Base-by-base conservation (phyloP, 2,329 filamentous ascomycete species). In the Claviceps spartinae region DNA sequence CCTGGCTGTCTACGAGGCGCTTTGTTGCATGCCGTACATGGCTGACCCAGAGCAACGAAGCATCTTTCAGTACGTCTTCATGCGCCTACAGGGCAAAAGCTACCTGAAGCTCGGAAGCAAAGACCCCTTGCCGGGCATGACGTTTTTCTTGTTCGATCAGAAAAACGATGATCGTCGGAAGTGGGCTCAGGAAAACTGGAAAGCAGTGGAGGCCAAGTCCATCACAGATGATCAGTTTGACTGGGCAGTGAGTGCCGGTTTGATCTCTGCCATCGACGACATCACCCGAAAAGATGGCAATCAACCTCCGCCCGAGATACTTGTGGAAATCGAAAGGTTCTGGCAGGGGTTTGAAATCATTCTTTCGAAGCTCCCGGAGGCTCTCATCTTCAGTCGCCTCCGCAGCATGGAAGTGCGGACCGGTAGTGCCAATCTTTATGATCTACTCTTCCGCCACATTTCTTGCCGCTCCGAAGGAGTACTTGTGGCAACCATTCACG, bases 11-110 rank as follows among this genome's bases (percentile, higher is more conserved):
- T 95, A 94, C 60, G 91, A 97, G 65, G 84, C 86, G 0, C 71
- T 97, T 49, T 95, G 89, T 65, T 95, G 86, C 65, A 81, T 89
- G 58, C 76, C 85, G 1, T 88, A 94, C 63, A 73, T 96, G 55
- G 75, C 69, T 45, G 59, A 72, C n/a, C 70, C 75, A 1, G 72
- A 74, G 4, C 73, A 74, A 56, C 71, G 75, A 2, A 59, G 63
- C 0, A 64, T 82, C 57, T 95, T 97, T 63, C 86, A 95, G 63
- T 81, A 77, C 58, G 88, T 94, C 11, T 96, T 97, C 65, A 75
- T 80, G 58, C 76, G 88, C 22, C 81, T 94, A 2, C 68, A 70
- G 50, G 80, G 80, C 14, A 90, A 84, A 61, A 88, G 80, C 59
- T 80, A 81, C n/a, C 73, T 96, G 18, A 88, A 85, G 62, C 75